Evolutionary conservation across 2,329 filamentous ascomycete species (phyloP).

Genomic region (Atkinsonella hypoxylon): DNA sequence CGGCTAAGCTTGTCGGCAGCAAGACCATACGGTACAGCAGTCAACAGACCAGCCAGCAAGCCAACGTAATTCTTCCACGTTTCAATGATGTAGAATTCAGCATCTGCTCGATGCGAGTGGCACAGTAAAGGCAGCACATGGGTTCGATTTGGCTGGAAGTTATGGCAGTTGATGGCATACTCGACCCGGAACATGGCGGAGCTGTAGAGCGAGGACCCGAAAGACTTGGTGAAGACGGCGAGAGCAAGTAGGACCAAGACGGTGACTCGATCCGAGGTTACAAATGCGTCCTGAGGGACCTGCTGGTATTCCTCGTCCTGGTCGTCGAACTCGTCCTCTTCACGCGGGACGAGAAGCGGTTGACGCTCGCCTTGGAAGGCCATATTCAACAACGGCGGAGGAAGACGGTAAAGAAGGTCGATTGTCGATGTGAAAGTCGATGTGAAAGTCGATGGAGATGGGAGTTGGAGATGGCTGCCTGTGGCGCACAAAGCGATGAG

Average conservation of each 20-base stretch:
- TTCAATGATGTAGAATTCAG: background rate
- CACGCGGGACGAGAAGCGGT: constrained; percentile 2
- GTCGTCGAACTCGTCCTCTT: background rate
- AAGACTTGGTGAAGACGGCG: background rate
- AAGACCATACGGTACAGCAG: constrained; percentile 4
- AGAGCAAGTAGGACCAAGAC: constrained; percentile 2
- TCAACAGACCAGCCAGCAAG: constrained; percentile 1
- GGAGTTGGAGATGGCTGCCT: background rate
- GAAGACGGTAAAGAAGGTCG: too few species aligned
- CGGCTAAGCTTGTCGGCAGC: constrained; percentile 5
- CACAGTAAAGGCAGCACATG: background rate
- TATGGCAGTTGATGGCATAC: constrained; percentile 1
- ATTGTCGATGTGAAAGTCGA: background rate
- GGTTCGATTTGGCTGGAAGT: background rate
- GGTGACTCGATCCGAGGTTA: background rate
- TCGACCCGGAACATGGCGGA: background rate
- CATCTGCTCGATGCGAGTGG: background rate
- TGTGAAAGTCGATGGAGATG: background rate
- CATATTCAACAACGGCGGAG: background rate
- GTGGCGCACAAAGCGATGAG: too few species aligned
- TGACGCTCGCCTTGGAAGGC: constrained; percentile 1
- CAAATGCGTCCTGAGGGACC: constrained; percentile 4
- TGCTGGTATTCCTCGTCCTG: background rate
- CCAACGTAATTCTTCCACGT: background rate
- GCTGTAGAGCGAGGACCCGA: background rate